Conservation (phyloP, 345 rosid species). For the Pistacia atlantica region DNA sequence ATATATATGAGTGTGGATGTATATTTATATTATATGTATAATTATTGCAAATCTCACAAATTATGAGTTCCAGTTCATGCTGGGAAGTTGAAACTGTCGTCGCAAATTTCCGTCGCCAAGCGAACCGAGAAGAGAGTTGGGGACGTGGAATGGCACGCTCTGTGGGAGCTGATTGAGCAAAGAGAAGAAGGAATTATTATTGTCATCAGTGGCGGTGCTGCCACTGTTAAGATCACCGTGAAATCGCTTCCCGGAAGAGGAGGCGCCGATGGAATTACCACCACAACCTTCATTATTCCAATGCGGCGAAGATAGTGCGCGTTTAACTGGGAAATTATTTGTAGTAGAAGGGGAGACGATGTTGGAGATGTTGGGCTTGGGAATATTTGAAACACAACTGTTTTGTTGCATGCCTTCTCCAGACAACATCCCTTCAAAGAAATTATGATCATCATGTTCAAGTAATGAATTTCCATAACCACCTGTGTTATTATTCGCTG, state of each 20-base stretch:
- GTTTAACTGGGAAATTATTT: slow-evolving; percentile 18
- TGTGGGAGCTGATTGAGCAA: slow-evolving; percentile 47
- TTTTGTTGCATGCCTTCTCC: slow-evolving; percentile 27
- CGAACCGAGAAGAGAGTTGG: slow-evolving; percentile 31
- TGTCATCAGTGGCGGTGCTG: slow-evolving; percentile 16
- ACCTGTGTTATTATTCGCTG: slow-evolving; percentile 5
- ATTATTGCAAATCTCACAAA: background rate
- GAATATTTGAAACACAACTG: slow-evolving; percentile 14
- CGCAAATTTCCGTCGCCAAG: slow-evolving; percentile 43
- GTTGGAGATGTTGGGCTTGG: slow-evolving; percentile 25
- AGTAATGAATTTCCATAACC: slow-evolving; percentile 27
- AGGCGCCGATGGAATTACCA: background rate
- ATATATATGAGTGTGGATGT: background rate
- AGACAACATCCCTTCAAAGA: slow-evolving; percentile 41
- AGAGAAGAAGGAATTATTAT: slow-evolving; percentile 40
- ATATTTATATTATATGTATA: too few species aligned
- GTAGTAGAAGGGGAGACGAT: slow-evolving; percentile 13
- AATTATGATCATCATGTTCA: slow-evolving; percentile 33
- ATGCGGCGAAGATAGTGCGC: slow-evolving; percentile 17
- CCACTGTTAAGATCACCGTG: slow-evolving; percentile 32
- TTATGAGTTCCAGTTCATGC: slow-evolving; percentile 39
- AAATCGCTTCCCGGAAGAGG: slow-evolving; percentile 31
- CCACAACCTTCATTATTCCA: slow-evolving; percentile 32
- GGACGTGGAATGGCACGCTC: slow-evolving; percentile 19
- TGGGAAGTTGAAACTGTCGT: slow-evolving; percentile 36